phyloP scores from a whole-genome alignment of 257 asterid species.

The Coffea eugenioides region DNA sequence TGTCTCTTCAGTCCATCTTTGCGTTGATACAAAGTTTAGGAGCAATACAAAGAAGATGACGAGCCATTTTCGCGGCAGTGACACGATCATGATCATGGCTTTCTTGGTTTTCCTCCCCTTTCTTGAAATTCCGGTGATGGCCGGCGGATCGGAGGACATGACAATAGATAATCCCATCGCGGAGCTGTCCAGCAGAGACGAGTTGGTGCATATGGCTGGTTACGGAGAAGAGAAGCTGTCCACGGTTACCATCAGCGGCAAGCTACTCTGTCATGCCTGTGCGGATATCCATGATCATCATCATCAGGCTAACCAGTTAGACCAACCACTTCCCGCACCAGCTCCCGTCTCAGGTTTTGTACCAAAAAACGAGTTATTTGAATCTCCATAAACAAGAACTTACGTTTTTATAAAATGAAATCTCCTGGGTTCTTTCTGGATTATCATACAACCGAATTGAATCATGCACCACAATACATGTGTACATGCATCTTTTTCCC shows the following conservation, averaged over 20 bases:
- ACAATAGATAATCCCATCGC: conserved; percentile 22
- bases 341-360: conserved; percentile 46
- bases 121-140: conserved; percentile 7
- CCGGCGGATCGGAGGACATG: background rate
- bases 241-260: conserved; percentile 54
- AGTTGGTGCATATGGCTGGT: conserved; percentile 60
- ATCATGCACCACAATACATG: too few species aligned
- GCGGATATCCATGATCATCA: conserved; percentile 5
- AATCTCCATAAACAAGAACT: background rate
- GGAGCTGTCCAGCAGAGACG: conserved; percentile 45
- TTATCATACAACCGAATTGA: too few species aligned
- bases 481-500: background rate
- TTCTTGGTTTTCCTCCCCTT: conserved; percentile 6
- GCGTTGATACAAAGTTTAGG: conserved; percentile 42
- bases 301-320: background rate
- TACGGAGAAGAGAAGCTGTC: conserved; percentile 87
- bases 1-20: conserved; percentile 42
- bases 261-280: conserved; percentile 46
- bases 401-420: too few species aligned
- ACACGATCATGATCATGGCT: background rate
- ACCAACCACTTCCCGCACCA: conserved; percentile 22
- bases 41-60: conserved; percentile 20
- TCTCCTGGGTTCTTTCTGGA: too few species aligned
- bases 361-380: background rate
- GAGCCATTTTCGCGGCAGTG: conserved; percentile 15